Conservation (phyloP, 371 early-diverging fungal species). For the Vavraia culicis region DNA sequence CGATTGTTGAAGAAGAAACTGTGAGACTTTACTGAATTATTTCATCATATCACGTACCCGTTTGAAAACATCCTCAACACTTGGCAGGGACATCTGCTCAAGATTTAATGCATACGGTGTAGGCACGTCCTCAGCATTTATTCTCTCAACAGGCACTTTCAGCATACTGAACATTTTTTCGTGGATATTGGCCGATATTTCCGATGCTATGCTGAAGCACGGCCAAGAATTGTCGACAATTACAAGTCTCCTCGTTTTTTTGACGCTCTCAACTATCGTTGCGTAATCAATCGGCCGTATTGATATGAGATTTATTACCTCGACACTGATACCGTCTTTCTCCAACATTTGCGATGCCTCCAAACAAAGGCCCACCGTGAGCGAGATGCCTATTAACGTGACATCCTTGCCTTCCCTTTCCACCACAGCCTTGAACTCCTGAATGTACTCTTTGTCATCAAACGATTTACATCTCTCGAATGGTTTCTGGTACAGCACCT, state of each 20-base stretch:
- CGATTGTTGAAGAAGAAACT: no score
- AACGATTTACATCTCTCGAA: conserved; percentile 63
- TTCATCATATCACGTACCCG: conserved; percentile 3
- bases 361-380: conserved; percentile 60
- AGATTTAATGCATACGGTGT: conserved; percentile 89
- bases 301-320: conserved; percentile 85
- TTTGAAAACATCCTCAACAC: conserved; percentile 53
- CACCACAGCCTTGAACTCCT: conserved; percentile 27
- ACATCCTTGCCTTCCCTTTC: conserved; percentile 53
- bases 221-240: conserved; percentile 95
- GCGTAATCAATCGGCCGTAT: conserved; percentile 83
- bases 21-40: no score
- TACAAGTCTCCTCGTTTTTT: conserved; percentile 83
- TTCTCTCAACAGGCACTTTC: conserved; percentile 69
- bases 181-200: conserved; percentile 79
- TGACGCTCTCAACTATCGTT: conserved; percentile 66
- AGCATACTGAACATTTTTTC: conserved; percentile 61
- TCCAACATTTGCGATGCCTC: conserved; percentile 74
- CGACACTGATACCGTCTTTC: conserved; percentile 55
- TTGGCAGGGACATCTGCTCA: conserved; percentile 68
- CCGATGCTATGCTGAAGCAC: conserved; percentile 75
- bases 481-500: conserved; percentile 74
- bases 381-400: conserved; percentile 78
- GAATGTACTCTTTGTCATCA: conserved; percentile 49
- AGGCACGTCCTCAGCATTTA: conserved; percentile 87